A percentile compares a stretch with the other conserved stretches of the same genome.
Evolutionary conservation across 768 basidiomycete genomes (phyloP).

Genomic region (Termitomyces sp.): DNA sequence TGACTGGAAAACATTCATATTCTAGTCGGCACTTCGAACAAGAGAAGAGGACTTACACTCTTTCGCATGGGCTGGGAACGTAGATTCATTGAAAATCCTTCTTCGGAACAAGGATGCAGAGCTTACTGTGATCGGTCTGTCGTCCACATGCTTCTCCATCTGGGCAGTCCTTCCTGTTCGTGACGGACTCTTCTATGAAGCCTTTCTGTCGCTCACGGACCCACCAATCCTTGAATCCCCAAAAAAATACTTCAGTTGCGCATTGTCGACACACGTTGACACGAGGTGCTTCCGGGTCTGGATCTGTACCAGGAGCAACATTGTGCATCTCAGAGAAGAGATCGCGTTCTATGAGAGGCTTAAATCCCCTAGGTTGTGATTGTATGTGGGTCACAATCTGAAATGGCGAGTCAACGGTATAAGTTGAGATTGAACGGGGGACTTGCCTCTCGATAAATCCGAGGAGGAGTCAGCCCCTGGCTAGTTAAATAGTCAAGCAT

Average conservation of each 20-base stretch:
- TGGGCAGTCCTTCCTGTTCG: constrained; percentile 61
- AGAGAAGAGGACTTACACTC: constrained; percentile 51
- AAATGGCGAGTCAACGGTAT: not conserved
- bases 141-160: constrained; percentile 52
- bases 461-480: constrained; percentile 55
- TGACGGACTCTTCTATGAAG: constrained; percentile 47
- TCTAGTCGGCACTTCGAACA: not conserved
- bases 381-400: constrained; percentile 62
- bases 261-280: constrained; percentile 64
- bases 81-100: constrained; percentile 4
- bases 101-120: not conserved
- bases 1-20: constrained; percentile 23
- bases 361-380: constrained; percentile 57
- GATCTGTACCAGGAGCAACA: constrained; percentile 49
- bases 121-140: constrained; percentile 65
- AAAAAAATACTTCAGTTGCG: constrained; percentile 68
- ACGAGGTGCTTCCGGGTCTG: constrained; percentile 53
- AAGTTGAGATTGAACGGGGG: not conserved
- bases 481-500: constrained; percentile 75
- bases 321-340: constrained; percentile 66
- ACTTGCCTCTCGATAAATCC: constrained; percentile 73
- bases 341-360: constrained; percentile 61
- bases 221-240: constrained; percentile 82
- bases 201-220: constrained; percentile 70
- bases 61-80: constrained; percentile 54